phyloP scores from a whole-genome alignment of 2,329 filamentous ascomycete genomes.

The Neocucurbitaria cava region DNA sequence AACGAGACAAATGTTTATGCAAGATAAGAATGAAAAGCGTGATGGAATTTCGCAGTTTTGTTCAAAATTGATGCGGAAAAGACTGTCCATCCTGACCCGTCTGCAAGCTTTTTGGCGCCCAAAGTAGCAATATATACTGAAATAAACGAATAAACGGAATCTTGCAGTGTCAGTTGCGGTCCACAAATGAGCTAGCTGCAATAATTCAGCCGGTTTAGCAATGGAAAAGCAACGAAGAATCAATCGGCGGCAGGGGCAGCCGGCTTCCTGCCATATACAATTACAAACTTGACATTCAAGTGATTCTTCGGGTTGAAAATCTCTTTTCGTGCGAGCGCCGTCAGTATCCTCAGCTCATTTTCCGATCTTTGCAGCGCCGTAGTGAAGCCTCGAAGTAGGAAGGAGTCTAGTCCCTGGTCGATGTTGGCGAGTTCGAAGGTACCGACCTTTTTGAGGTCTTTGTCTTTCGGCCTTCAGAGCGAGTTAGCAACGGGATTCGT shows the following conservation, averaged over 20 bases:
- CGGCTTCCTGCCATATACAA: slow-evolving; percentile 9
- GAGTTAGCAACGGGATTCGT: not conserved
- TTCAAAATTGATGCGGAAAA: not conserved
- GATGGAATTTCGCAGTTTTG: not conserved
- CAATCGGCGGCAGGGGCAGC: not conserved
- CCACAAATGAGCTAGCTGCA: not conserved
- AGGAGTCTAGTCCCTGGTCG: slow-evolving; percentile 10
- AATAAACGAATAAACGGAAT: not conserved
- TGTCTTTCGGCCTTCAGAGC: slow-evolving; percentile 19
- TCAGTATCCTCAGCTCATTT: slow-evolving; percentile 6
- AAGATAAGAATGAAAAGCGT: not conserved
- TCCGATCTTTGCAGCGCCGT: slow-evolving; percentile 8
- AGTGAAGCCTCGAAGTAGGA: slow-evolving; percentile 9
- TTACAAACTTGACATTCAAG: slow-evolving; percentile 9
- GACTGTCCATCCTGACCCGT: not conserved
- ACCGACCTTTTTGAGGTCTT: slow-evolving; percentile 19
- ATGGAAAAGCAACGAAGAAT: not conserved
- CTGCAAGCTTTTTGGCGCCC: not conserved
- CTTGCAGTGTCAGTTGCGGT: not conserved
- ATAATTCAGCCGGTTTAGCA: not conserved
- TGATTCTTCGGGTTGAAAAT: slow-evolving; percentile 9
- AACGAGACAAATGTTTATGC: not conserved
- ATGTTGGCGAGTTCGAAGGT: slow-evolving; percentile 16
- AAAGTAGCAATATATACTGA: not conserved
- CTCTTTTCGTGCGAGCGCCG: slow-evolving; percentile 8